phyloP scores from a whole-genome alignment of 2,329 filamentous ascomycete species.

The Neonectria magnoliae region DNA sequence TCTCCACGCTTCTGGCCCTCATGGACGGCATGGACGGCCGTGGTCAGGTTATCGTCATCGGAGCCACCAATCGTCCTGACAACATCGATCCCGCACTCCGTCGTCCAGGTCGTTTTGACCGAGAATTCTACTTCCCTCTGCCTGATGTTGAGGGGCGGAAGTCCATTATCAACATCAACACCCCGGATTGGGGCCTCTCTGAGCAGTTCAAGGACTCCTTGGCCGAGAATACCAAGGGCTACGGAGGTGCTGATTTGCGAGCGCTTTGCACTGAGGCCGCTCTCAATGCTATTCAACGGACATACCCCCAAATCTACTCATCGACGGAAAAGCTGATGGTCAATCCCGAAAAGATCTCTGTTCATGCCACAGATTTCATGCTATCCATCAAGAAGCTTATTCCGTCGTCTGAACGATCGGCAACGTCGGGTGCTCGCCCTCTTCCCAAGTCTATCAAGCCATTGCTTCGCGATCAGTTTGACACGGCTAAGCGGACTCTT shows the following conservation, averaged over 20 bases:
- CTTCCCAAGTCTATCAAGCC: constrained; percentile 84
- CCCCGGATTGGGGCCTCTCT: constrained; percentile 88
- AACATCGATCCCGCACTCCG: constrained; percentile 96
- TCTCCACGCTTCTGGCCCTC: constrained; percentile 89
- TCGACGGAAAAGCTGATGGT: constrained; percentile 91
- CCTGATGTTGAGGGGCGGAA: constrained; percentile 83
- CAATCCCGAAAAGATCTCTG: constrained; percentile 82
- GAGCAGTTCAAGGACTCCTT: constrained; percentile 83
- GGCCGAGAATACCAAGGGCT: constrained; percentile 91
- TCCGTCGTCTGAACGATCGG: constrained; percentile 91
- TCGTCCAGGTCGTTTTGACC: constrained; percentile 91
- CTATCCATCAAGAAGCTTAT: constrained; percentile 95
- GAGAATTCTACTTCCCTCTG: constrained; percentile 97
- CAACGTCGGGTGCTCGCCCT: constrained; percentile 83
- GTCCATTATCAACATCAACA: constrained; percentile 94
- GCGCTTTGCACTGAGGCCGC: constrained; percentile 96
- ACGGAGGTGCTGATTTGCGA: constrained; percentile 93
- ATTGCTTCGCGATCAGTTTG: constrained; percentile 77
- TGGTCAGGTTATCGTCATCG: constrained; percentile 97
- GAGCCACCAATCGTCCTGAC: constrained; percentile 96
- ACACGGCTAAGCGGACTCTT: constrained; percentile 73
- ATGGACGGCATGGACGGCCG: constrained; percentile 99
- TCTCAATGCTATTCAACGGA: constrained; percentile 93
- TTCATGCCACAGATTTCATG: constrained; percentile 96
- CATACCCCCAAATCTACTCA: constrained; percentile 95